Evolutionary conservation across 1,284 basidiomycete genomes (phyloP).

Genomic region (Melanopsichium pennsylvanicum): DNA sequence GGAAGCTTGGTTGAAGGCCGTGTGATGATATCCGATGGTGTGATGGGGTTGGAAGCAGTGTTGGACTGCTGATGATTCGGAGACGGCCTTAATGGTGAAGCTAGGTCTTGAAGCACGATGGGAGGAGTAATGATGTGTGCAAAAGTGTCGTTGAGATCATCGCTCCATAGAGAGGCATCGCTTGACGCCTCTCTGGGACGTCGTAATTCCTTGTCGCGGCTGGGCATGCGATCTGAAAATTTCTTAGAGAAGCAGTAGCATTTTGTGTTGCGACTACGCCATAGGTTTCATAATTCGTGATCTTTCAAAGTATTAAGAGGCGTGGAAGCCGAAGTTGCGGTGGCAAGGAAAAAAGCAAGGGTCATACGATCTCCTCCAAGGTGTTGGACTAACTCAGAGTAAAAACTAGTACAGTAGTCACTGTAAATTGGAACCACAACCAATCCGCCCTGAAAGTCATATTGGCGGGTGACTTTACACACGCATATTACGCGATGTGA

Average conservation of each 20-base stretch:
- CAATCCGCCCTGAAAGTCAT: too few relatives aligned
- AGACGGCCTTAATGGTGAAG: neutral
- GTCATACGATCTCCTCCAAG: too few relatives aligned
- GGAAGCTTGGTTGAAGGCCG: constrained; percentile 2
- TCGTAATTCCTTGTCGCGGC: constrained; percentile 8
- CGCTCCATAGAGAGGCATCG: constrained; percentile 37
- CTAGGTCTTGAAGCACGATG: neutral
- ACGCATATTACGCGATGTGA: too few relatives aligned
- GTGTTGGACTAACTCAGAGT: constrained; percentile 2
- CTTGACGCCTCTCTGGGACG: constrained; percentile 32
- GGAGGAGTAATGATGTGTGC: constrained; percentile 18
- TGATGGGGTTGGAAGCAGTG: constrained; percentile 9
- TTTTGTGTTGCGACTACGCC: too few relatives aligned
- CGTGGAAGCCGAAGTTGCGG: too few relatives aligned
- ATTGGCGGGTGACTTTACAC: too few relatives aligned
- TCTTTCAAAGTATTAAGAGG: too few relatives aligned
- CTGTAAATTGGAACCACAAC: too few relatives aligned
- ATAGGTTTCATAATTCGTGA: too few relatives aligned
- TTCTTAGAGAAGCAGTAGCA: too few relatives aligned
- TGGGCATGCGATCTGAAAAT: constrained; percentile 5
- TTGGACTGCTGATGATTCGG: neutral
- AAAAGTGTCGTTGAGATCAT: constrained; percentile 22
- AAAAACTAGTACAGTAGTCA: too few relatives aligned
- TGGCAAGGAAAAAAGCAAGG: neutral
- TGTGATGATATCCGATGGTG: neutral